These are phyloP conservation scores for Dovyalis caffra DNA, from an alignment of 345 rosid genomes.

Conservation along the genomic window DNA sequence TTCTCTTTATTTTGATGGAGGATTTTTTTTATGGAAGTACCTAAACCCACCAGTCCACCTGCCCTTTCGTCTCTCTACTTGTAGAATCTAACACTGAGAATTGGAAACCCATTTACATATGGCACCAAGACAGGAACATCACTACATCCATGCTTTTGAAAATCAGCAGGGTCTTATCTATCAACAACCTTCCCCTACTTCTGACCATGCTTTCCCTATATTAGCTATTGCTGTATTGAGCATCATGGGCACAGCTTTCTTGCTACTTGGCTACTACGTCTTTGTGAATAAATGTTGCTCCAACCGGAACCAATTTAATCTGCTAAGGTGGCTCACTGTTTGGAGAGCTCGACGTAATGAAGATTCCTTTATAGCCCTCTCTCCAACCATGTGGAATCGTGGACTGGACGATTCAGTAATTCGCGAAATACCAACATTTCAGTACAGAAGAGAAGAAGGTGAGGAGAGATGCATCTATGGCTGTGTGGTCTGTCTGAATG, in stretches of 20 bases:
- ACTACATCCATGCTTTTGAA: not conserved
- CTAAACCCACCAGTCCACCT: slow-evolving; percentile 1
- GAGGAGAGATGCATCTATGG: slow-evolving; percentile 30
- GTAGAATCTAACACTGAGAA: not conserved
- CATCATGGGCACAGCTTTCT: slow-evolving; percentile 38
- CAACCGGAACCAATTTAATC: slow-evolving; percentile 29
- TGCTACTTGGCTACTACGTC: slow-evolving; percentile 44
- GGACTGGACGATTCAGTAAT: slow-evolving; percentile 55
- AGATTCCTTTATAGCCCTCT: slow-evolving; percentile 54
- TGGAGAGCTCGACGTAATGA: slow-evolving; percentile 24
- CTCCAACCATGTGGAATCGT: slow-evolving; percentile 51
- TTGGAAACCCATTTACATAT: slow-evolving; percentile 15
- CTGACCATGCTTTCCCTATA: slow-evolving; percentile 45
- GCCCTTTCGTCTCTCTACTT: slow-evolving; percentile 13
- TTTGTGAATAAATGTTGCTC: slow-evolving; percentile 49
- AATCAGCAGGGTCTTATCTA: not conserved
- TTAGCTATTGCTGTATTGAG: slow-evolving; percentile 39
- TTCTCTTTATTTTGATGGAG: not conserved
- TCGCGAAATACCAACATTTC: slow-evolving; percentile 50
- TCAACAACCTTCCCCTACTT: slow-evolving; percentile 12
- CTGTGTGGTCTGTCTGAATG: slow-evolving; percentile 63
- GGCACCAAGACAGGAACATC: slow-evolving; percentile 20
- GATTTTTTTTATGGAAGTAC: not conserved
- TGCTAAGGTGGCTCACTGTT: slow-evolving; percentile 31
- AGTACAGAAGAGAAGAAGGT: slow-evolving; percentile 32